Evolutionary conservation across 345 rosid species (phyloP).

Genomic region (Acer campestre): DNA sequence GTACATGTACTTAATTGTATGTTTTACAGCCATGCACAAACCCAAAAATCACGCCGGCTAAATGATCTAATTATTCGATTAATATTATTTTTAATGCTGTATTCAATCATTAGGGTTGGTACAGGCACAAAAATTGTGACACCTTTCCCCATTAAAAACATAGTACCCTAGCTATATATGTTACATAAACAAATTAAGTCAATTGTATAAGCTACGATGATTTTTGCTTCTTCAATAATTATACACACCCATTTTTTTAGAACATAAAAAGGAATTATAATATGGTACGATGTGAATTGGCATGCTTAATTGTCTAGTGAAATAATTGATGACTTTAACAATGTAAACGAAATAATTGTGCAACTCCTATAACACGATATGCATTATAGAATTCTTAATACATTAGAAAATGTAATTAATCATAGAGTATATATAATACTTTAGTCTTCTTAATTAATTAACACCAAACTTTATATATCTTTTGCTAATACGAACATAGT

Average conservation of each 20-base stretch:
- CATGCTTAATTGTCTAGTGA: background rate
- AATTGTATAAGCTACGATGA: background rate
- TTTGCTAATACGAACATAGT: background rate
- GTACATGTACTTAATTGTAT: background rate
- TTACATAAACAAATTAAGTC: conserved; percentile 5
- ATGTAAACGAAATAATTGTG: background rate
- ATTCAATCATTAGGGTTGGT: conserved; percentile 28
- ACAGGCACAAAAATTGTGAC: background rate
- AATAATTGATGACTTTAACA: background rate
- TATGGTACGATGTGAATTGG: conserved; percentile 14
- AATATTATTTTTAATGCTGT: background rate
- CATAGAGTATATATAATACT: background rate
- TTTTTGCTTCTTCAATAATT: background rate
- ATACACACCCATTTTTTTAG: background rate
- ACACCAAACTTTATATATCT: background rate
- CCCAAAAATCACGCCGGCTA: conserved; percentile 42
- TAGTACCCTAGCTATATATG: background rate
- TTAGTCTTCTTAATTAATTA: background rate
- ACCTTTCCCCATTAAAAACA: background rate
- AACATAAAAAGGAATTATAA: background rate
- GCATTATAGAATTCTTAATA: background rate
- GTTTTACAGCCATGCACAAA: conserved; percentile 17
- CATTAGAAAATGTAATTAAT: background rate
- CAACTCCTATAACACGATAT: background rate
- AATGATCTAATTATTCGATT: conserved; percentile 21